A percentile compares a stretch with the other conserved stretches of the same genome.
phyloP scores from a whole-genome alignment of 176 grass and related monocot species.

The Avena atlantica region DNA sequence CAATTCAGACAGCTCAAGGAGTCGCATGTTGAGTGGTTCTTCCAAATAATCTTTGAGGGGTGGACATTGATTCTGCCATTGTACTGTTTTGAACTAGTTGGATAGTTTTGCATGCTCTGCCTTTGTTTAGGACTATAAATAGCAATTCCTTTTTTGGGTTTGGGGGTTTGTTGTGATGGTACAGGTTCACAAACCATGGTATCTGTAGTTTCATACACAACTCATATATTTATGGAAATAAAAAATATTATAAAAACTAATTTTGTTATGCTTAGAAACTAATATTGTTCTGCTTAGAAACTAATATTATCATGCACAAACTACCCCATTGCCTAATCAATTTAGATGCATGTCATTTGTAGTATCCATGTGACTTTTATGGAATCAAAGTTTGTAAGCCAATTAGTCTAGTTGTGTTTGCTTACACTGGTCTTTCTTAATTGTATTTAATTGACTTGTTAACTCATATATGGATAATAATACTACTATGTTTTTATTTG shows the following conservation, averaged over 20 bases:
- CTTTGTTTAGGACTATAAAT: neutral
- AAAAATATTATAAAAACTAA: neutral
- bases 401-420: neutral
- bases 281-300: neutral
- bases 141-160: neutral
- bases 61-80: neutral
- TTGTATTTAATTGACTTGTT: neutral
- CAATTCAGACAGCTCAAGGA: neutral
- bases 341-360: constrained; percentile 12
- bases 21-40: neutral
- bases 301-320: neutral
- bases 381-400: neutral
- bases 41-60: neutral
- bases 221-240: neutral
- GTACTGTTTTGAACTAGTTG: neutral
- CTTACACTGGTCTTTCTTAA: neutral
- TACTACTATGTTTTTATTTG: neutral
- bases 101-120: neutral
- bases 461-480: neutral
- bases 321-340: neutral
- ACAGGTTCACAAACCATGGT: neutral
- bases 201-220: neutral
- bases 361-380: neutral
- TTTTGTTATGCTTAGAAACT: neutral
- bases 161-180: neutral